These are phyloP conservation scores for Malania oleifera DNA, from an alignment of 164 flowering plant genomes.

Conservation along the genomic window DNA sequence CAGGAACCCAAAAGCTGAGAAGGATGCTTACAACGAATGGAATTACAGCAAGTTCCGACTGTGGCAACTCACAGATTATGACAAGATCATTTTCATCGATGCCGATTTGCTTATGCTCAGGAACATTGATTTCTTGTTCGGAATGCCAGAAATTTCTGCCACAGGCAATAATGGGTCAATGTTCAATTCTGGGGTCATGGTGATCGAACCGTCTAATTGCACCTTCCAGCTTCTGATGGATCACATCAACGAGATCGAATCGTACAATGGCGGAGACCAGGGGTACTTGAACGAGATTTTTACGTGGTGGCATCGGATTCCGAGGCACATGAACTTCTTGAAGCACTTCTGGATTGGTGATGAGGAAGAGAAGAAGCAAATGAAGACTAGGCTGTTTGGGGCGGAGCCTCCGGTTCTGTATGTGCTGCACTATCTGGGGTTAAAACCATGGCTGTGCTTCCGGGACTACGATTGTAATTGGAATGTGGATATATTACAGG, in stretches of 20 bases:
- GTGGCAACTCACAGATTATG: conserved; percentile 71
- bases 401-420: conserved; percentile 54
- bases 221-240: conserved; percentile 58
- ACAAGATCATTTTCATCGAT: conserved; percentile 69
- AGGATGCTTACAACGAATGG: conserved; percentile 69
- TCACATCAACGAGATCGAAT: conserved; percentile 46
- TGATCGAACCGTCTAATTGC: conserved; percentile 61
- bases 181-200: conserved; percentile 74
- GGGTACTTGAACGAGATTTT: conserved; percentile 62
- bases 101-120: conserved; percentile 57
- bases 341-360: conserved; percentile 62
- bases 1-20: conserved; percentile 67
- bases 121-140: conserved; percentile 55
- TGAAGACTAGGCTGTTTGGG: conserved; percentile 40
- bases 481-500: conserved; percentile 41
- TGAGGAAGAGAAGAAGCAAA: conserved; percentile 33
- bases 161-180: conserved; percentile 57
- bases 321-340: conserved; percentile 55
- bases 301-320: conserved; percentile 72
- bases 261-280: conserved; percentile 72
- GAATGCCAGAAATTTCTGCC: conserved; percentile 63
- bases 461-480: conserved; percentile 67
- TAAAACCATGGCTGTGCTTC: conserved; percentile 67
- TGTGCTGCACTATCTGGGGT: conserved; percentile 56
- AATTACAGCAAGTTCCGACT: conserved; percentile 71